A percentile compares a stretch with the other conserved stretches of the same genome.
phyloP scores from a whole-genome alignment of 768 basidiomycete genomes.

The Suillus sp. region DNA sequence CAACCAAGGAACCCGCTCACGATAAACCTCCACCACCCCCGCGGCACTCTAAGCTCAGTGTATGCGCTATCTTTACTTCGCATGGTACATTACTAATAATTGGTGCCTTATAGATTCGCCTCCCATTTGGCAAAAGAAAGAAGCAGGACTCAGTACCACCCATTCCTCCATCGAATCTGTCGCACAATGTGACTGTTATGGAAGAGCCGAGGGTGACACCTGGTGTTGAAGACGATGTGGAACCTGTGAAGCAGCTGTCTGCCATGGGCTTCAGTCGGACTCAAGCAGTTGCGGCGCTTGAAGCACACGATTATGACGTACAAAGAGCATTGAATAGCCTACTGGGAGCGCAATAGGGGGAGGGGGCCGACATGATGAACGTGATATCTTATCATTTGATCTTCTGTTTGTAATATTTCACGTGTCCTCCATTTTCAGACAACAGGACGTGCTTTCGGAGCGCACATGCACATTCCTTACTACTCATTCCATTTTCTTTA shows the following conservation, averaged over 20 bases:
- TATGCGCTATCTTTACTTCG: constrained; percentile 41
- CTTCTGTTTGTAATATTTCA: constrained; percentile 24
- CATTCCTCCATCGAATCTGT: constrained; percentile 36
- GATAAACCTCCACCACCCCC: constrained; percentile 57
- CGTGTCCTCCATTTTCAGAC: constrained; percentile 19
- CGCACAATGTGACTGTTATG: constrained; percentile 43
- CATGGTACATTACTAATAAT: constrained; percentile 15
- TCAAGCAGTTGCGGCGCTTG: constrained; percentile 83
- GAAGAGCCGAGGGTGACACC: constrained; percentile 53
- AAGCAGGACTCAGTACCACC: constrained; percentile 56
- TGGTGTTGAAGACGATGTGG: constrained; percentile 69
- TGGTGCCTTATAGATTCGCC: constrained; percentile 55
- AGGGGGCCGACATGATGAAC: constrained; percentile 13
- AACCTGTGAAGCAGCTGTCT: constrained; percentile 75
- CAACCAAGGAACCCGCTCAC: constrained; percentile 49
- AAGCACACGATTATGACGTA: constrained; percentile 82
- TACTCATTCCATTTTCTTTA: constrained; percentile 17
- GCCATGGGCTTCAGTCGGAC: constrained; percentile 89
- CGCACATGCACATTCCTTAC: constrained; percentile 32
- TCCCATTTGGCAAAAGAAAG: constrained; percentile 80
- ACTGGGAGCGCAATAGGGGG: constrained; percentile 41
- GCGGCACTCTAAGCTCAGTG: constrained; percentile 76
- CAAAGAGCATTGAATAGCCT: constrained; percentile 76
- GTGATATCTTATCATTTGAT: constrained; percentile 21
- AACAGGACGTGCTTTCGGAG: constrained; percentile 21